Conservation (phyloP, 805 yeast genomes). For the Maudiozyma serrabonitensis region DNA sequence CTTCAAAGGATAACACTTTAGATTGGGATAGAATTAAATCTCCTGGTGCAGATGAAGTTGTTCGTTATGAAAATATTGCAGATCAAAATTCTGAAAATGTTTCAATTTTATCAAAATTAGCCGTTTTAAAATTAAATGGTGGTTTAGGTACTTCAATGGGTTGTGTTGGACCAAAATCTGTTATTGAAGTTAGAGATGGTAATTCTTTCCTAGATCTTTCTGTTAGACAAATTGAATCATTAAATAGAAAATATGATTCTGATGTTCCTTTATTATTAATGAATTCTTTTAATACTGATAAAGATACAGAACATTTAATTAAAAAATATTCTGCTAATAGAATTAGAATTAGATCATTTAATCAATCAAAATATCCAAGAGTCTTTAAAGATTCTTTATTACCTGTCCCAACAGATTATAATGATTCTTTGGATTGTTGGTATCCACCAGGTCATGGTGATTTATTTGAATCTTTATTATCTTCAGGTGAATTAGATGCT, state of each 20-base stretch:
- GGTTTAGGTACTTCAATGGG: conserved; percentile 99
- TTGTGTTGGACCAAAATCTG: conserved; percentile 91
- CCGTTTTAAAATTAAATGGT: conserved; percentile 93
- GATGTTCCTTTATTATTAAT: conserved; percentile 93
- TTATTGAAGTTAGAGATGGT: conserved; percentile 97
- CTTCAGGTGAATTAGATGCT: conserved; percentile 86
- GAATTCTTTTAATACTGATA: conserved; percentile 96
- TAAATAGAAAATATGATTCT: conserved; percentile 80
- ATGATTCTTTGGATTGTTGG: conserved; percentile 80
- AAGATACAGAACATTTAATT: conserved; percentile 86
- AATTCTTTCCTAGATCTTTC: conserved; percentile 92
- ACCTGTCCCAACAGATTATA: conserved; percentile 77
- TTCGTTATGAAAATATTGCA: conserved; percentile 47
- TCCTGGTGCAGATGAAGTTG: conserved; percentile 83
- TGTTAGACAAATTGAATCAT: conserved; percentile 92
- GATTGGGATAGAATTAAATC: conserved; percentile 96
- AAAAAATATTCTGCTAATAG: conserved; percentile 96
- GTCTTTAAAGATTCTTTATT: conserved; percentile 89
- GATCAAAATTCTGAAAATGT: conserved; percentile 27
- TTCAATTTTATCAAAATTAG: conserved; percentile 61
- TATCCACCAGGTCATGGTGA: conserved; percentile 99
- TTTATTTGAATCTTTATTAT: conserved; percentile 78
- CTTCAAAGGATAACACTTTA: conserved; percentile 53
- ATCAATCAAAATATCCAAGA: conserved; percentile 97
- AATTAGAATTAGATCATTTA: conserved; percentile 88